Base-by-base conservation (phyloP, 2,329 filamentous ascomycete genomes). In the Colletotrichum sp. region DNA sequence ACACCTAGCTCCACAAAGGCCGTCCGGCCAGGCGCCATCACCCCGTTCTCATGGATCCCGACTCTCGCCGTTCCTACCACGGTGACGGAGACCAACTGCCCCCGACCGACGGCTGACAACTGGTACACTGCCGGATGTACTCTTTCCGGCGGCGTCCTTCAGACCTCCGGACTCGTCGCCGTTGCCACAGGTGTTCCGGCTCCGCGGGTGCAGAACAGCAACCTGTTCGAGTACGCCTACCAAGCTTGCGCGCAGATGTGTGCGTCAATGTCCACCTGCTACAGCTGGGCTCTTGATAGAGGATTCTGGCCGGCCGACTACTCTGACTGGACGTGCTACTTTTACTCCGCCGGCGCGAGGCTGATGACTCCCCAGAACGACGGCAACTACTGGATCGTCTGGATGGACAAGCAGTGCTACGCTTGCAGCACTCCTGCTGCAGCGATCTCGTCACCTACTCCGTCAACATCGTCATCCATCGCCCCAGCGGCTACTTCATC, bases 51-150 rank as follows among this genome's bases (percentile, higher is more conserved):
- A 12, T 26, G n/a, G 32, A 24, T 62, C 5, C 32, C 49, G 8
- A 68, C 49, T 1, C 49, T 72, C 18, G 62, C 49, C 18, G 28
- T 72, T 6, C 70, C 70, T 2, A 60, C 39, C 10, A 49, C 62
- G 24, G 70, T 62, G 15, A 67, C 70, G 10, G 64, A 68, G 34
- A 68, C 70, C 4, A 64, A 28, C 39, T 72, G 70, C 28, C 64
- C 49, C 15, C 26, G 32, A 21, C 70, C 70, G 6, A 72, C 63
- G 13, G 62, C 34, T 18, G 70, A 5, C 32, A n/a, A 60, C 16
- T 72, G 70, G 70, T 72, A 72, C 55, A 49, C 18, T 12, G 70
- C 70, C 49, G 70, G 70, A n/a, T 72, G 70, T n/a, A 72, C 63
- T 16, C 36, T 72, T 2, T 72, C 70, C 63, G 70, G 70, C 32